Evolutionary conservation across 371 early-diverging fungal species (phyloP).

Genomic region (Lichtheimia ornata): DNA sequence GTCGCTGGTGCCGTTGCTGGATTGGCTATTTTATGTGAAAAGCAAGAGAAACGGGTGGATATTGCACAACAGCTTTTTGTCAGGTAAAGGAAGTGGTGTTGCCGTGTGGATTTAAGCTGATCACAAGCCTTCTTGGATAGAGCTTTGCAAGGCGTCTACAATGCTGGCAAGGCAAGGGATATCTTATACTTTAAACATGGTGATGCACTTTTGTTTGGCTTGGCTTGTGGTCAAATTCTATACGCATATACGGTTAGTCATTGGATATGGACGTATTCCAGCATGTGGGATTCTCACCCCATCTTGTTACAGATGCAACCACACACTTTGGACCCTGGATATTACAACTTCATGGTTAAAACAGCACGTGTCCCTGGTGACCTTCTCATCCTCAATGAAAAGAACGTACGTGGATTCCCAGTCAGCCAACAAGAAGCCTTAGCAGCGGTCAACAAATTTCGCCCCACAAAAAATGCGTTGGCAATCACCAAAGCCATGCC

Average conservation of each 20-base stretch:
- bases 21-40: constrained; percentile 60
- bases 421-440: constrained; percentile 45
- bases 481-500: constrained; percentile 31
- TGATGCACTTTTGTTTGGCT: constrained; percentile 62
- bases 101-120: not conserved
- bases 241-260: constrained; percentile 66
- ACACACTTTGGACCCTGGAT: constrained; percentile 65
- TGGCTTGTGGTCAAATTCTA: constrained; percentile 61
- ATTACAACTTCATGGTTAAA: constrained; percentile 66
- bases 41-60: constrained; percentile 57
- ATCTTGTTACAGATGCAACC: constrained; percentile 56
- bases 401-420: constrained; percentile 50
- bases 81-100: constrained; percentile 25
- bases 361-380: constrained; percentile 65
- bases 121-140: constrained; percentile 19
- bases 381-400: constrained; percentile 51
- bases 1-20: constrained; percentile 64
- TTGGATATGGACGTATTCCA: not conserved
- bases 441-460: constrained; percentile 36
- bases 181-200: constrained; percentile 67
- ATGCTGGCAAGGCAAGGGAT: constrained; percentile 62
- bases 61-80: constrained; percentile 68
- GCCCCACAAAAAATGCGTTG: constrained; percentile 49
- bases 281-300: not conserved
- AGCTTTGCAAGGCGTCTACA: constrained; percentile 61